Percentiles rank a stretch among this genome's conserved stretches.
Conservation (phyloP, 352 stramenopile species). For the Pythium brassicae region DNA sequence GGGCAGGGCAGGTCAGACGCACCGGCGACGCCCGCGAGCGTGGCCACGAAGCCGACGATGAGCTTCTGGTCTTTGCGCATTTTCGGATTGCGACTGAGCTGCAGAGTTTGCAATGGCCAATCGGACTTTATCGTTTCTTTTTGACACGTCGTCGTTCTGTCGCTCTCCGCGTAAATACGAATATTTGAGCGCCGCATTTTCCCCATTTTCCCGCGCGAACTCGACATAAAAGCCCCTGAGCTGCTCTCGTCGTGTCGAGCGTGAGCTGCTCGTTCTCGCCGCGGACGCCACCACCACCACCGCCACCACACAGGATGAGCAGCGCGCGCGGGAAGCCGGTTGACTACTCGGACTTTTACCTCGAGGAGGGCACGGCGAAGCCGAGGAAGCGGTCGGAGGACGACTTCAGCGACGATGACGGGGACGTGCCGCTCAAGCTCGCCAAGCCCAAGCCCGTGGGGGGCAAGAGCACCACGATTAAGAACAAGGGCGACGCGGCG, state of each 20-base stretch:
- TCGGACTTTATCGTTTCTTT: no score
- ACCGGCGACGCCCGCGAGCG: constrained; percentile 22
- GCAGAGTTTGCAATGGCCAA: no score
- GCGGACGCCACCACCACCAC: background rate
- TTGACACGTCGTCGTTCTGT: no score
- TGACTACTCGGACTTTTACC: constrained; percentile 42
- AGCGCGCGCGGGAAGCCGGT: constrained; percentile 21
- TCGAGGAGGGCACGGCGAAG: constrained; percentile 13
- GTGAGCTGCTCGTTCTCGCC: background rate
- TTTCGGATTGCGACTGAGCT: background rate
- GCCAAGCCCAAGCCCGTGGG: constrained; percentile 13
- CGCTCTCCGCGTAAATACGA: no score
- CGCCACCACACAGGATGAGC: constrained; percentile 15
- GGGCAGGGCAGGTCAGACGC: no score
- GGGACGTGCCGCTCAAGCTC: constrained; percentile 13
- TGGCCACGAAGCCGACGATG: constrained; percentile 25
- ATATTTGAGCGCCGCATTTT: no score
- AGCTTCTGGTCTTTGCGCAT: constrained; percentile 34
- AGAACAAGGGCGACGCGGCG: background rate
- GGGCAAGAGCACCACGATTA: constrained; percentile 8
- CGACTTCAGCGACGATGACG: constrained; percentile 27
- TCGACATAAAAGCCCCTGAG: no score
- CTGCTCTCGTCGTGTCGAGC: background rate
- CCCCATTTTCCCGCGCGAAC: no score
- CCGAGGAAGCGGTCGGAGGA: constrained; percentile 14